Evolutionary conservation across 768 basidiomycete species (phyloP), one percentile per base, ranked within the genome.

Genomic region (Peribolospora kevripleyi): DNA sequence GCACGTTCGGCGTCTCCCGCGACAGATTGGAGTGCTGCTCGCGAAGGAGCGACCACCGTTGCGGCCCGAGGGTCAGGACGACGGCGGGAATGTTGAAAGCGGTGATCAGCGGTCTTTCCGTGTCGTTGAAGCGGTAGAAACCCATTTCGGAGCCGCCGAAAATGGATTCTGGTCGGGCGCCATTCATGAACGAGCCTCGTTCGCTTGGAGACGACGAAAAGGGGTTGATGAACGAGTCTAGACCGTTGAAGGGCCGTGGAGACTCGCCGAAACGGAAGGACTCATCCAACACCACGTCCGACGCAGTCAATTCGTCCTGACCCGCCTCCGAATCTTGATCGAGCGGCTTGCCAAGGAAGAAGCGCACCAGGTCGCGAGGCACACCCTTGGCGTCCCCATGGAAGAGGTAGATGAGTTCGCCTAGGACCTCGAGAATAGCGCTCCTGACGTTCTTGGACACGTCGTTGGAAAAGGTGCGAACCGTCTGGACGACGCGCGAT

Each of bases 31-130:
- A 66, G 68, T 90, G 90, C 48, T 76, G 68, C 3, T 74, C 73
- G 14, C 81, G 75, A 36, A 97, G 68, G 55, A 80, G 41, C 54
- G 61, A 60, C 91, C 91, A 97, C 48, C 83, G 75, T 1, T 68
- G 67, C 9, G 70, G 69, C 4, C 91, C 91, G 38, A 93, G 71
- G 0, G 87, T 82, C 5, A 87, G 72, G 3, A 79, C 77, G 6
- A 95, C 83, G 5, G 87, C 90, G 36, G 91, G 91, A 63, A 83
- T 82, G 68, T 93, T 86, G 69, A 85, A 87, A 5, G 83, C 83
- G 65, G 81, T 82, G 47, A 84, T 77, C 25, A 84, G 70, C 2
- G 81, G 75, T 8, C 84, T 77, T 51, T 80, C 75, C 3, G 78
- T 75, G 64, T 86, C 81, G 45, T 73, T 58, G 50, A 37, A 55